Evolutionary conservation across 2,329 filamentous ascomycete species (phyloP), one percentile per base, ranked within the genome.

Genomic region (Penicillium sp.): DNA sequence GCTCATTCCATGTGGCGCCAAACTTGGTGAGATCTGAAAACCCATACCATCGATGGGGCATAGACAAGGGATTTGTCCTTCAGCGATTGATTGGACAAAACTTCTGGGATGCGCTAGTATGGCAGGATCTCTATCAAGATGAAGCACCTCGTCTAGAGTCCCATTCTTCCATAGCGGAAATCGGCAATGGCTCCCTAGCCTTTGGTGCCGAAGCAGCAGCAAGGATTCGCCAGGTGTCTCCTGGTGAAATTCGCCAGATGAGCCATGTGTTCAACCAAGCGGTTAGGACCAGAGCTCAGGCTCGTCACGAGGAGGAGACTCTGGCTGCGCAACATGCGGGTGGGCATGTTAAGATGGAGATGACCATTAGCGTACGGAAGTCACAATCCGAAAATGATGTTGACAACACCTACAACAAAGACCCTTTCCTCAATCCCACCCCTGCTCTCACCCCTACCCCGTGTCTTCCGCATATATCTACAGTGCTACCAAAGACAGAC

Each of bases 201-300:
- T 66, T 67, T 25, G 56, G 38, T 17, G 56, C 58, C 6, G 58
- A 61, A 29, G 29, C 40, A n/a, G 61, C 61, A 6, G 52, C 52
- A 49, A 35, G 6, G 7, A 52, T 66, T 17, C 17, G 38, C 15
- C 12, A 29, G 10, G 27, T 62, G 5, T 13, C 29, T 2, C 21
- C 3, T 27, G 5, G 12, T 7, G 12, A 40, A 25, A 13, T 37
- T 54, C 41, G 23, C 6, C n/a, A n/a, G 23, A 15, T 38, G 35
- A 23, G 35, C 51, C 19, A 17, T 10, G 17, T 7, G 3, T 60
- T 62, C 27, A 62, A 62, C 35, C 10, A 42, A 33, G 3, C n/a
- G 5, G 42, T 51, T 33, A 21, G 4, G 8, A n/a, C 17, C 17
- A 54, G 29, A 41, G 8, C 5, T 7, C 21, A 33, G 17, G n/a